Conservation (phyloP, 306 rosid genomes). For the Acmispon strigosus region DNA sequence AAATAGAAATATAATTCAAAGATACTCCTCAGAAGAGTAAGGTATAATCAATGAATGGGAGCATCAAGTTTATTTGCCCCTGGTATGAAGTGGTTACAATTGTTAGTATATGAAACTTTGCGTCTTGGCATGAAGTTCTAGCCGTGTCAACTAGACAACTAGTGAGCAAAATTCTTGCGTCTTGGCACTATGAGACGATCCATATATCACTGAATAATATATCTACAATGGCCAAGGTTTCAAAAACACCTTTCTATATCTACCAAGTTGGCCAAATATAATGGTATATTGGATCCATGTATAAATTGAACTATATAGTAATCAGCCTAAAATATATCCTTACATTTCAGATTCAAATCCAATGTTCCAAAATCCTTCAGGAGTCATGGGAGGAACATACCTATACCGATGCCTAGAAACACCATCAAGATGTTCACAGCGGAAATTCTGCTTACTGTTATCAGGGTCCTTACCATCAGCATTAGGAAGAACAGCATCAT, state of each 20-base stretch:
- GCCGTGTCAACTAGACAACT: not conserved
- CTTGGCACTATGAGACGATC: not conserved
- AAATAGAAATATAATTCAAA: not conserved
- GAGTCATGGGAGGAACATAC: constrained; percentile 91
- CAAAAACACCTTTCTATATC: not conserved
- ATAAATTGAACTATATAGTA: not conserved
- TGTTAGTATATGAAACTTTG: no score
- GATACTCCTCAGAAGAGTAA: not conserved
- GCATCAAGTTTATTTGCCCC: not conserved
- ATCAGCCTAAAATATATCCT: not conserved
- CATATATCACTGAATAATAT: not conserved
- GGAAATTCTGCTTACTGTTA: constrained; percentile 35
- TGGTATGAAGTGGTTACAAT: not conserved
- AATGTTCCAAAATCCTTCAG: constrained; percentile 98
- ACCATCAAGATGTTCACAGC: constrained; percentile 94
- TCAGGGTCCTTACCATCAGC: constrained; percentile 38
- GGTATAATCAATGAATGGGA: not conserved
- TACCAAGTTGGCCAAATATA: not conserved
- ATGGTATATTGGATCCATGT: not conserved
- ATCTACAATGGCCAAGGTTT: not conserved
- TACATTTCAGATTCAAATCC: constrained; percentile 92
- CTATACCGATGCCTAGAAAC: constrained; percentile 92
- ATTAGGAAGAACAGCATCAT: constrained; percentile 80
- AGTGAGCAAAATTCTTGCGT: not conserved
- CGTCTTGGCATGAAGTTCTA: not conserved